A percentile compares a stretch with the other conserved stretches of the same genome.
phyloP scores from a whole-genome alignment of 139 green algal genomes.

The Coccomyxa sp. region DNA sequence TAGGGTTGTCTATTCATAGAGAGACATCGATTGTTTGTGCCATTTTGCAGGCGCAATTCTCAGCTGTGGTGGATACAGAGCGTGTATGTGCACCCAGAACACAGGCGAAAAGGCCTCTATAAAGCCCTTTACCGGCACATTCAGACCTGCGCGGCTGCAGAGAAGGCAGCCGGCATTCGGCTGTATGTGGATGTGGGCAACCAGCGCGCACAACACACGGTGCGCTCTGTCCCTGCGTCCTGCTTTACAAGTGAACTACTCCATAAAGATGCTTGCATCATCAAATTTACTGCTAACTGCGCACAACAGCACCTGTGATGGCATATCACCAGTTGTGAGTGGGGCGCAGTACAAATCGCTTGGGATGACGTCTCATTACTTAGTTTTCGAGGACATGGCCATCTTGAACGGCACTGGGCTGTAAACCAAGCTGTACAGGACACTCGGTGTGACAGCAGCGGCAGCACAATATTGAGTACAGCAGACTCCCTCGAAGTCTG shows the following conservation, averaged over 20 bases:
- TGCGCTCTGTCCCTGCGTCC: slow-evolving; percentile 6
- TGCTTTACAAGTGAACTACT: background rate
- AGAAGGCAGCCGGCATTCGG: slow-evolving; percentile 37
- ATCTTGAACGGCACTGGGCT: no score
- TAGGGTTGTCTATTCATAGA: background rate
- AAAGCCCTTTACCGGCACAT: slow-evolving; percentile 42
- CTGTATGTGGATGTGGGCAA: slow-evolving; percentile 53
- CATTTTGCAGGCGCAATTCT: slow-evolving; percentile 18
- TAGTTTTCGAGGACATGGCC: slow-evolving; percentile 47
- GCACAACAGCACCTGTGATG: background rate
- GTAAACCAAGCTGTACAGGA: no score
- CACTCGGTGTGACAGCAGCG: no score
- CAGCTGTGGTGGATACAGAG: slow-evolving; percentile 58
- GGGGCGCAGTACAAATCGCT: slow-evolving; percentile 39
- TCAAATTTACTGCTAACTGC: background rate
- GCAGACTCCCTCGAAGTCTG: no score
- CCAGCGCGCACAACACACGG: slow-evolving; percentile 31
- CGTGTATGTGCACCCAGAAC: slow-evolving; percentile 40
- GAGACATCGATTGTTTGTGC: background rate
- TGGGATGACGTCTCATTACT: slow-evolving; percentile 58
- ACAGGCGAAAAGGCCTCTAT: slow-evolving; percentile 29
- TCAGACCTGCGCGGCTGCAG: slow-evolving; percentile 7
- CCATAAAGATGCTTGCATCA: background rate
- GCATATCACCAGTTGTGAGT: background rate
- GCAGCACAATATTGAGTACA: no score